Evolutionary conservation across 768 basidiomycete species (phyloP).

Genomic region (Phylloporus scabripes): DNA sequence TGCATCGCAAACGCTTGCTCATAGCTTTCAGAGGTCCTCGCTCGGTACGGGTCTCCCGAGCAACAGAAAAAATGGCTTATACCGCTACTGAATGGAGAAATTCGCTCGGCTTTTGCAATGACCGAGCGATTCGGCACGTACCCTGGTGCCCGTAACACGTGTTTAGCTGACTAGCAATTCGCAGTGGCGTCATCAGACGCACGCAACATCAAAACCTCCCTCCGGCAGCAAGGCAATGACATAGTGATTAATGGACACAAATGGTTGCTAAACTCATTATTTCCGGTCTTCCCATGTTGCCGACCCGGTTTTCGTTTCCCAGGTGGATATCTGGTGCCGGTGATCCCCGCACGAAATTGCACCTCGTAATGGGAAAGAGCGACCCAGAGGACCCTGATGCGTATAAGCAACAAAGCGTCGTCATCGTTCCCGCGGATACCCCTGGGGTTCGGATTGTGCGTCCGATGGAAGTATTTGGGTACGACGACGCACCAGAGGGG

Average conservation of each 20-base stretch:
- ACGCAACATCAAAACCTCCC: conserved; percentile 87
- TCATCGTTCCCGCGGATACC: conserved; percentile 84
- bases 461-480: conserved; percentile 92
- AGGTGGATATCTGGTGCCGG: conserved; percentile 99
- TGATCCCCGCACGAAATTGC: conserved; percentile 82
- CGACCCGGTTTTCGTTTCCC: conserved; percentile 5
- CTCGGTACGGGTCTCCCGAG: conserved; percentile 84
- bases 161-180: conserved; percentile 1
- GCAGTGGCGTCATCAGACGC: conserved; percentile 90
- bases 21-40: conserved; percentile 76
- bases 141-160: conserved; percentile 2
- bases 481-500: conserved; percentile 93
- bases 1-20: neutral
- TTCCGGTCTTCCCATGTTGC: conserved; percentile 8
- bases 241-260: conserved; percentile 96
- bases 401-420: conserved; percentile 88
- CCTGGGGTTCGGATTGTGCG: conserved; percentile 86
- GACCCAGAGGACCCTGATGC: conserved; percentile 74
- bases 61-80: conserved; percentile 90
- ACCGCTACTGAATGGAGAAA: conserved; percentile 88
- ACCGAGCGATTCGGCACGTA: conserved; percentile 80
- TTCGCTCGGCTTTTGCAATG: conserved; percentile 94
- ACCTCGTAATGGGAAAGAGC: conserved; percentile 93
- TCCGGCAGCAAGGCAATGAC: conserved; percentile 75
- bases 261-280: conserved; percentile 49